phyloP scores from a whole-genome alignment of 2,329 filamentous ascomycete species.

The Cercospora zeina region DNA sequence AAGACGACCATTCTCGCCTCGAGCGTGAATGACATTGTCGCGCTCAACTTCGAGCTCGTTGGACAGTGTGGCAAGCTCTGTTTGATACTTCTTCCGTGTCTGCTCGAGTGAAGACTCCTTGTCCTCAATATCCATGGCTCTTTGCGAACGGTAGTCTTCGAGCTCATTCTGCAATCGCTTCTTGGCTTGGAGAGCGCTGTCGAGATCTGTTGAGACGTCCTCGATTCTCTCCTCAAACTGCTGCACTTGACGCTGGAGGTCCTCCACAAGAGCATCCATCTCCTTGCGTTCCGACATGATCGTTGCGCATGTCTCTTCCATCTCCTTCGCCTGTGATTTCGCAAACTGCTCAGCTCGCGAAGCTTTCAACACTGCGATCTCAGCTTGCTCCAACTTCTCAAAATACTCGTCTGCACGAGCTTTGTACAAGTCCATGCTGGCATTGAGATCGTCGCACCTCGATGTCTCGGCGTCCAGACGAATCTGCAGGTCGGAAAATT shows the following conservation, averaged over 20 bases:
- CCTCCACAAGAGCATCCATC: conserved; percentile 83
- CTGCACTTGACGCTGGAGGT: conserved; percentile 85
- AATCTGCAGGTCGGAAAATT: conserved; percentile 92
- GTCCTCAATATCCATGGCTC: conserved; percentile 94
- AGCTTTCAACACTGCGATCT: conserved; percentile 92
- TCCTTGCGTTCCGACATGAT: conserved; percentile 91
- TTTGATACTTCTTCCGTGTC: conserved; percentile 95
- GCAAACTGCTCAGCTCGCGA: conserved; percentile 91
- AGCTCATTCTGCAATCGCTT: conserved; percentile 95
- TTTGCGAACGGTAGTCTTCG: conserved; percentile 92
- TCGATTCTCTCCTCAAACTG: conserved; percentile 88
- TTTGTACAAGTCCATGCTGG: conserved; percentile 87
- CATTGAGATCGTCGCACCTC: conserved; percentile 77
- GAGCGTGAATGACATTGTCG: conserved; percentile 80
- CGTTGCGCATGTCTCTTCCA: conserved; percentile 84
- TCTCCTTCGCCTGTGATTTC: conserved; percentile 82
- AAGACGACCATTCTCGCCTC: conserved; percentile 80
- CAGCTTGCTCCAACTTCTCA: conserved; percentile 92
- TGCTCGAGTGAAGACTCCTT: conserved; percentile 96
- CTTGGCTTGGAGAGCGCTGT: conserved; percentile 82
- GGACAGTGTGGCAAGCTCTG: conserved; percentile 82
- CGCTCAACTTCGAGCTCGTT: conserved; percentile 92
- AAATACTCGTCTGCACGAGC: conserved; percentile 93
- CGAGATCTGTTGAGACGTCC: conserved; percentile 85
- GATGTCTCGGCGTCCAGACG: conserved; percentile 85